Conservation (phyloP, 2,329 filamentous ascomycete genomes). For the Passalora sequoiae region DNA sequence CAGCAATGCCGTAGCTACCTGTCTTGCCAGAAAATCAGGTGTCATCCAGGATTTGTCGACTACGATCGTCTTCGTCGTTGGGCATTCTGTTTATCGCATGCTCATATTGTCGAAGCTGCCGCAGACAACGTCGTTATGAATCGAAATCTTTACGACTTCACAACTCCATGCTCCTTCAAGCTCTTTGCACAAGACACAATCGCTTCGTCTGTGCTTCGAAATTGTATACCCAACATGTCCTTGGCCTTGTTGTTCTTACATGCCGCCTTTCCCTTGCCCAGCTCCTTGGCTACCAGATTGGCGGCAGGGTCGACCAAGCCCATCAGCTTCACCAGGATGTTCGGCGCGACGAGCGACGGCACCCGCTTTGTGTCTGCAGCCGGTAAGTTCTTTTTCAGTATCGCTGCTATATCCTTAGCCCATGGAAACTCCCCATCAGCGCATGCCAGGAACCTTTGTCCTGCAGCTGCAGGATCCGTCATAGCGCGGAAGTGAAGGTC, state of each 20-base stretch:
- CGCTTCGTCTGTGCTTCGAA: constrained; percentile 23
- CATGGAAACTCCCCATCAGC: constrained; percentile 13
- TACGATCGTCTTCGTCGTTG: no score
- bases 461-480: constrained; percentile 24
- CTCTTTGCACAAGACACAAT: constrained; percentile 22
- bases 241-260: constrained; percentile 29
- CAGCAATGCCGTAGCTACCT: no score
- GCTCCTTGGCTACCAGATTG: constrained; percentile 21
- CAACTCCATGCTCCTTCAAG: constrained; percentile 20
- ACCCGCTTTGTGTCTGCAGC: constrained; percentile 19
- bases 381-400: constrained; percentile 22
- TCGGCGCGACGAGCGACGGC: constrained; percentile 19
- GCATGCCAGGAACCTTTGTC: constrained; percentile 24
- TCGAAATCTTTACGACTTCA: no score
- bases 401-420: constrained; percentile 23
- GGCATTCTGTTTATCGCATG: no score
- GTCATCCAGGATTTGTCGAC: no score
- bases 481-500: constrained; percentile 30
- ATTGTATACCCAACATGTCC: constrained; percentile 24
- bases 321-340: constrained; percentile 21
- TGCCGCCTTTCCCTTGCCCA: constrained; percentile 19
- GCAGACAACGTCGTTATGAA: no score
- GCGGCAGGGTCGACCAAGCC: constrained; percentile 21
- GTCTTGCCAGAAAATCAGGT: no score
- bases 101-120: no score